phyloP scores from a whole-genome alignment of 2,329 filamentous ascomycete genomes.

The Ilyonectria robusta region DNA sequence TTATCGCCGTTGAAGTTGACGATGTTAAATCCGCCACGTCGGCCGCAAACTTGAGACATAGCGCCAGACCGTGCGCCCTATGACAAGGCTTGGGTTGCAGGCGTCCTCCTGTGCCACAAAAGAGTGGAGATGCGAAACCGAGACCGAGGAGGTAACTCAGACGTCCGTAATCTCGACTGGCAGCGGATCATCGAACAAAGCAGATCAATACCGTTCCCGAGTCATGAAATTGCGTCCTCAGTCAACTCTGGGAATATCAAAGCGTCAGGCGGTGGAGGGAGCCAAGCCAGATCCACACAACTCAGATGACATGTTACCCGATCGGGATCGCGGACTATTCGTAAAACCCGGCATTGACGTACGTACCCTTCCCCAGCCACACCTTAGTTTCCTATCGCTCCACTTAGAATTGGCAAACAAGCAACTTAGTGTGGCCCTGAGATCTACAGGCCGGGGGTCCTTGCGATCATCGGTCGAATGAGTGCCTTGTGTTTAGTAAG shows the following conservation, averaged over 20 bases:
- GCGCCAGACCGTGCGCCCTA: neutral
- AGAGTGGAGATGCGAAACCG: slow-evolving; percentile 4
- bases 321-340: neutral
- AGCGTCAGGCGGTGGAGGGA: neutral
- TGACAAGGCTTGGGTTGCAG: neutral
- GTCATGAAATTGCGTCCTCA: neutral
- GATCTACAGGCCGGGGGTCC: neutral
- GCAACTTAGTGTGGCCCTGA: neutral
- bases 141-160: neutral
- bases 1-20: neutral
- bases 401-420: neutral
- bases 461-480: neutral
- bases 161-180: neutral
- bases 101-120: neutral
- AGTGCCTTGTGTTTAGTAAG: neutral
- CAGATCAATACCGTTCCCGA: slow-evolving; percentile 1
- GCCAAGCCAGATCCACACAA: neutral
- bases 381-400: neutral
- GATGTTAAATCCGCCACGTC: neutral
- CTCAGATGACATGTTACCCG: neutral
- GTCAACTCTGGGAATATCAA: neutral
- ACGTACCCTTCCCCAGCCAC: neutral
- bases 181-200: neutral
- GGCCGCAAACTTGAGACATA: neutral
- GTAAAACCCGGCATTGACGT: neutral